These are phyloP conservation scores for Fusarium heterosporum DNA, from an alignment of 2,329 filamentous ascomycete genomes.

Conservation along the genomic window DNA sequence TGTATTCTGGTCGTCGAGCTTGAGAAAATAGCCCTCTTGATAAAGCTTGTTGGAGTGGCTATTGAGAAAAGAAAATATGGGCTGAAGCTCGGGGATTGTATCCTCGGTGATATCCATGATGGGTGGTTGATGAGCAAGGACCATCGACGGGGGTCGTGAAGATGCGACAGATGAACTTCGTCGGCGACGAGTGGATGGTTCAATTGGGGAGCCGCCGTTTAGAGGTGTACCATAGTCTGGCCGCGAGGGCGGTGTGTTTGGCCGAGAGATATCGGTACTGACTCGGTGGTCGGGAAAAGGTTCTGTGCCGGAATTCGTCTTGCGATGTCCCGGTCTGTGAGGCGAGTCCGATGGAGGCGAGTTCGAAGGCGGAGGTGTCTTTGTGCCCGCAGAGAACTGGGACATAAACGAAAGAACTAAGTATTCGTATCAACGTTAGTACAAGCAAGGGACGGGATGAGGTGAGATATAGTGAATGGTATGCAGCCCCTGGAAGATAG, in stretches of 20 bases:
- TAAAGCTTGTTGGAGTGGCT: slow-evolving; percentile 97
- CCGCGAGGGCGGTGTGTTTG: slow-evolving; percentile 54
- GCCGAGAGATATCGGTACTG: slow-evolving; percentile 53
- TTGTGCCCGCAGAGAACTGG: slow-evolving; percentile 71
- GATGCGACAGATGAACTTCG: slow-evolving; percentile 55
- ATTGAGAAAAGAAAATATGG: slow-evolving; percentile 93
- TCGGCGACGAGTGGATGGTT: slow-evolving; percentile 58
- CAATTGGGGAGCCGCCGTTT: slow-evolving; percentile 57
- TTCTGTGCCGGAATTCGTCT: slow-evolving; percentile 48
- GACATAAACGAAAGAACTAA: slow-evolving; percentile 91
- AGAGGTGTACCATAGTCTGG: slow-evolving; percentile 58
- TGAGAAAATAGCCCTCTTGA: slow-evolving; percentile 97
- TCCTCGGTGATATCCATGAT: slow-evolving; percentile 87
- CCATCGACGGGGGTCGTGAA: slow-evolving; percentile 83
- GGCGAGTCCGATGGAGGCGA: slow-evolving; percentile 57
- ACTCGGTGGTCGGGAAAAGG: slow-evolving; percentile 52
- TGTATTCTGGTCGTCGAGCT: slow-evolving; percentile 92
- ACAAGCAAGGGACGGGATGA: slow-evolving; percentile 34
- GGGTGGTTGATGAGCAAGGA: slow-evolving; percentile 86
- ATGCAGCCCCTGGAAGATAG: slow-evolving; percentile 26
- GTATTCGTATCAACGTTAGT: slow-evolving; percentile 42
- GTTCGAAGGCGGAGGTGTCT: slow-evolving; percentile 59
- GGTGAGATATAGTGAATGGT: slow-evolving; percentile 45
- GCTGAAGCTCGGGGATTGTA: slow-evolving; percentile 91
- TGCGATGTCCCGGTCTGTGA: slow-evolving; percentile 47